Evolutionary conservation across 805 yeast species (phyloP).

Genomic region (Hanseniaspora occidentalis): DNA sequence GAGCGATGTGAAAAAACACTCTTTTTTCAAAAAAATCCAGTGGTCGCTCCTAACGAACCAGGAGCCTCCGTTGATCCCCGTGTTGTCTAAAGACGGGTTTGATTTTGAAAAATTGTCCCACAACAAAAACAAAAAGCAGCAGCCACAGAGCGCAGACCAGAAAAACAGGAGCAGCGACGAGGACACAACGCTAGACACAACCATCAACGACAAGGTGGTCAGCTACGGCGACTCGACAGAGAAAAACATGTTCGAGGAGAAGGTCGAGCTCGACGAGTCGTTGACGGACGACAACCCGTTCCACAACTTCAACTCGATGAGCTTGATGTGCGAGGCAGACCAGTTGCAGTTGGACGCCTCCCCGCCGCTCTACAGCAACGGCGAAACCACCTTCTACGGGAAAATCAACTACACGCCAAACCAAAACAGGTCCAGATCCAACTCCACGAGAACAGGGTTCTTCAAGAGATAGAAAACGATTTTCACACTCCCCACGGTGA

Average conservation of each 20-base stretch:
- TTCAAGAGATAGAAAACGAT: constrained; percentile 16
- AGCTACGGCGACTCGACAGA: constrained; percentile 11
- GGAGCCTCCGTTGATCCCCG: constrained; percentile 93
- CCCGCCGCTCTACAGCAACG: constrained; percentile 30
- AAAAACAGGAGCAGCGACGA: constrained; percentile 15
- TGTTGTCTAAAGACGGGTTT: constrained; percentile 40
- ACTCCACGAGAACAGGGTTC: constrained; percentile 24
- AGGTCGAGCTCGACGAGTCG: constrained; percentile 24
- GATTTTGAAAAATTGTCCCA: constrained; percentile 32
- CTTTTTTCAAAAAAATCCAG: constrained; percentile 80
- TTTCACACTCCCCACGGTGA: no score
- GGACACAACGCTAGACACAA: constrained; percentile 10
- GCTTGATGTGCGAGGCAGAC: constrained; percentile 62
- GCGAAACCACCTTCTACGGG: constrained; percentile 25
- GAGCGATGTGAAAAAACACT: constrained; percentile 82
- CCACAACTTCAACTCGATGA: constrained; percentile 73
- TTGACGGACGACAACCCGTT: constrained; percentile 57
- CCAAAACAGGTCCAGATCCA: constrained; percentile 27
- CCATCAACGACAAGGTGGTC: constrained; percentile 13
- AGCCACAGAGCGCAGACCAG: constrained; percentile 7
- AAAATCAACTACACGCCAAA: constrained; percentile 30
- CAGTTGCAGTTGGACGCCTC: constrained; percentile 30
- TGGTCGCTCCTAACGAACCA: constrained; percentile 93
- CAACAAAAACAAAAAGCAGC: constrained; percentile 9
- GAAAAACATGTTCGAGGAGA: constrained; percentile 20